These are phyloP conservation scores for Boletus fagicola DNA, from an alignment of 768 basidiomycete species.

Conservation along the genomic window DNA sequence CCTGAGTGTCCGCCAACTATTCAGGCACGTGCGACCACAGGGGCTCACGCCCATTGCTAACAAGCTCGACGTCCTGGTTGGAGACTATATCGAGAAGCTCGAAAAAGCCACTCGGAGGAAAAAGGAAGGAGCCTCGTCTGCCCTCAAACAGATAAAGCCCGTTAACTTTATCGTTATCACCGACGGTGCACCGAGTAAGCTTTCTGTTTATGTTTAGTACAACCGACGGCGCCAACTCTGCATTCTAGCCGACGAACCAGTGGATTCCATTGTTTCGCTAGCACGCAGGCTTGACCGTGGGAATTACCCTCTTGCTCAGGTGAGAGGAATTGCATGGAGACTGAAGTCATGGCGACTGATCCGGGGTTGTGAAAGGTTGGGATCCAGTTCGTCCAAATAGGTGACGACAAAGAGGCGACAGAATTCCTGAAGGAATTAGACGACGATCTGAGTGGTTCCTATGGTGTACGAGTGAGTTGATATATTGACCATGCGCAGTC, in stretches of 20 bases:
- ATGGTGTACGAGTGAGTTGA: constrained; percentile 44
- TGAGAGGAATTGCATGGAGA: constrained; percentile 20
- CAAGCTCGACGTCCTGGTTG: constrained; percentile 39
- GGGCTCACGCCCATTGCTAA: constrained; percentile 48
- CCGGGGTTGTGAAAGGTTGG: constrained; percentile 44
- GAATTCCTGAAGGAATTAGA: constrained; percentile 55
- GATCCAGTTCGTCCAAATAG: constrained; percentile 74
- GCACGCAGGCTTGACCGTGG: constrained; percentile 52
- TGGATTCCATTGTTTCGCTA: constrained; percentile 44
- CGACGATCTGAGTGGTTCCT: constrained; percentile 44
- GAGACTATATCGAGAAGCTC: constrained; percentile 37
- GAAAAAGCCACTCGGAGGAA: constrained; percentile 31
- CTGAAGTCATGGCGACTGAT: neutral
- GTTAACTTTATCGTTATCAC: constrained; percentile 62
- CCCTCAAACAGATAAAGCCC: constrained; percentile 44
- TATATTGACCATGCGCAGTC: neutral
- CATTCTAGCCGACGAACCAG: constrained; percentile 49
- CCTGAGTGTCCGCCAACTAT: constrained; percentile 39
- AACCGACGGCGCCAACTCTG: neutral
- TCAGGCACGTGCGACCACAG: constrained; percentile 41
- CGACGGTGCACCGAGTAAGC: constrained; percentile 60
- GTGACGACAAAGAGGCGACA: constrained; percentile 40
- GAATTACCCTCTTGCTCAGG: constrained; percentile 53
- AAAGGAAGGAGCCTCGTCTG: constrained; percentile 20
- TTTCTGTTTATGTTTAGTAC: neutral